Evolutionary conservation across 768 basidiomycete genomes (phyloP).

Genomic region (Podaxis sp.): DNA sequence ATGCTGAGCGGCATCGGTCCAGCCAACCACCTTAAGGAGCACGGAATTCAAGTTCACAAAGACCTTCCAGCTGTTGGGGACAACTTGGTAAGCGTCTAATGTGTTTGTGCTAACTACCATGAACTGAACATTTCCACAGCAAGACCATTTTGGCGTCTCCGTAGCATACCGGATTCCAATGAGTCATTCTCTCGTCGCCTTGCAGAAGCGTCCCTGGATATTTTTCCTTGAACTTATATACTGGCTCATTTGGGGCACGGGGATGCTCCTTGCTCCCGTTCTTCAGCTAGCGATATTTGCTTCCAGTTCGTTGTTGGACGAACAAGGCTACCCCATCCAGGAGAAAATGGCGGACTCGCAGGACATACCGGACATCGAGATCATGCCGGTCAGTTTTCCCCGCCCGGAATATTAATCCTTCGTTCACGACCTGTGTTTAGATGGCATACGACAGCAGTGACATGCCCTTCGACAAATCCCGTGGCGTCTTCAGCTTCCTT

Average conservation of each 20-base stretch:
- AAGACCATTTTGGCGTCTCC: conserved; percentile 39
- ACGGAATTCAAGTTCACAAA: conserved; percentile 54
- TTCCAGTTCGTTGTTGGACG: conserved; percentile 27
- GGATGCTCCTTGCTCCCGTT: conserved; percentile 30
- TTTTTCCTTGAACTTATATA: conserved; percentile 31
- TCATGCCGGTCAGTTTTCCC: conserved; percentile 26
- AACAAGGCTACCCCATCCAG: conserved; percentile 12
- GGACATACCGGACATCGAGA: conserved; percentile 40
- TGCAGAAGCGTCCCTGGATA: conserved; percentile 26
- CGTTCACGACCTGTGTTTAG: not conserved
- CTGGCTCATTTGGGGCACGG: conserved; percentile 33
- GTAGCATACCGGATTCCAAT: conserved; percentile 32
- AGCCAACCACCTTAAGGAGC: conserved; percentile 49
- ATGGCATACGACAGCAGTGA: conserved; percentile 10
- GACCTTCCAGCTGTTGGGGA: conserved; percentile 76
- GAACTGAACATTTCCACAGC: conserved; percentile 19
- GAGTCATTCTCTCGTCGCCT: conserved; percentile 28
- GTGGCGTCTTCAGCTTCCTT: conserved; percentile 26
- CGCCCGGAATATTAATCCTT: not conserved
- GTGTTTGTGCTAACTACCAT: not conserved
- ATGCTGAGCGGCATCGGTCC: conserved; percentile 83
- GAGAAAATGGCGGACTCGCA: conserved; percentile 21
- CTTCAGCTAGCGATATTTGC: conserved; percentile 32
- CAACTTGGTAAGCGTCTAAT: conserved; percentile 44
- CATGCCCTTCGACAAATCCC: conserved; percentile 13